Conservation (phyloP, 768 basidiomycete genomes). For the Suillus clintonianus region DNA sequence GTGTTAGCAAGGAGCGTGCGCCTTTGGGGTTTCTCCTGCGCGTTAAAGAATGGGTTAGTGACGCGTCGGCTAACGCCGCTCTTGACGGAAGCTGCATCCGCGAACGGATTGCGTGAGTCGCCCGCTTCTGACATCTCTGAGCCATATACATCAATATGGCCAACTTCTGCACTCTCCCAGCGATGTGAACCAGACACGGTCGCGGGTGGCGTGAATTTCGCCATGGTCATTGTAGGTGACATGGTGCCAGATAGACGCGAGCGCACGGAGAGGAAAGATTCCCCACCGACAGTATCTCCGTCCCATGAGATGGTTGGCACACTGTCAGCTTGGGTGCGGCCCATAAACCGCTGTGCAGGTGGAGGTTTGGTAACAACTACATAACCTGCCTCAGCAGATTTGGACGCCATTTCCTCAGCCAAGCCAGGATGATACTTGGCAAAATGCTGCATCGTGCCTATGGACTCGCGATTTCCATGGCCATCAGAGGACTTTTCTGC, state of each 20-base stretch:
- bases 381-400: constrained; percentile 21
- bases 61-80: constrained; percentile 9
- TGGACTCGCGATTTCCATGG: constrained; percentile 29
- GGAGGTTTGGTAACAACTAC: constrained; percentile 23
- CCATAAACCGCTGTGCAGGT: constrained; percentile 47
- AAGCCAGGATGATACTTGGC: constrained; percentile 59
- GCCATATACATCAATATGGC: constrained; percentile 40
- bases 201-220: constrained; percentile 64
- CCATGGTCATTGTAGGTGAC: constrained; percentile 51
- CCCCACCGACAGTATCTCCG: constrained; percentile 44
- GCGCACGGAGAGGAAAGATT: constrained; percentile 51
- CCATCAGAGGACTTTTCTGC: constrained; percentile 46
- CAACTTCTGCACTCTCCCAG: constrained; percentile 73
- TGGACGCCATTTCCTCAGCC: constrained; percentile 52
- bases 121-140: constrained; percentile 1
- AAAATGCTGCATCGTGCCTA: constrained; percentile 44
- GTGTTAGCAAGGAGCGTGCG: constrained; percentile 18
- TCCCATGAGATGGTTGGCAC: constrained; percentile 51
- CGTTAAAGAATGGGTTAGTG: constrained; percentile 45
- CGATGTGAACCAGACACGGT: constrained; percentile 51
- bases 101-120: constrained; percentile 27
- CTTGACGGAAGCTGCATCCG: constrained; percentile 20
- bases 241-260: constrained; percentile 46
- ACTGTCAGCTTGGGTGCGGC: constrained; percentile 41
- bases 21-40: constrained; percentile 35